Conservation (phyloP, 352 stramenopile species). For the Globisporangium acanthophoron region DNA sequence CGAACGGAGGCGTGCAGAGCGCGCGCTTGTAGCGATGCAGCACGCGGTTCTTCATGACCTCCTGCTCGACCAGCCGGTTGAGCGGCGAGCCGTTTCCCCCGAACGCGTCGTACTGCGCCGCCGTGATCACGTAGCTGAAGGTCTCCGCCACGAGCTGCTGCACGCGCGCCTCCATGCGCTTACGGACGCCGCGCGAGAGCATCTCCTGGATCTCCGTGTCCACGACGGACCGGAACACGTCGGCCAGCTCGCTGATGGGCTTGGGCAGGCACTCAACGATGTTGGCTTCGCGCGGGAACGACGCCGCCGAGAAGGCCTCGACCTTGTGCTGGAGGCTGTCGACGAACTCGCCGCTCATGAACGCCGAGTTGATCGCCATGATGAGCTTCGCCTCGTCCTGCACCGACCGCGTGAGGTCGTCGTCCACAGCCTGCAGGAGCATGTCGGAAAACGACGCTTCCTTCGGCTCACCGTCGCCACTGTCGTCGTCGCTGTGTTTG, state of each 20-base stretch:
- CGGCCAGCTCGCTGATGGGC: slow-evolving; percentile 56
- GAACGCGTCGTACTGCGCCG: slow-evolving; percentile 60
- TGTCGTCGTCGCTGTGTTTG: slow-evolving; percentile 5
- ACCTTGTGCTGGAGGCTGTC: slow-evolving; percentile 55
- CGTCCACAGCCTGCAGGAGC: slow-evolving; percentile 70
- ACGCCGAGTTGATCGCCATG: slow-evolving; percentile 86
- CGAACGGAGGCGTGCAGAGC: slow-evolving; percentile 56
- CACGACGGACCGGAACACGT: slow-evolving; percentile 69
- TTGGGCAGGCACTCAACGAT: slow-evolving; percentile 76
- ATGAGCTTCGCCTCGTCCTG: slow-evolving; percentile 77
- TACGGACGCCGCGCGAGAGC: slow-evolving; percentile 37
- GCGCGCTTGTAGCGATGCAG: slow-evolving; percentile 54
- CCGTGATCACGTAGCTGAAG: slow-evolving; percentile 61
- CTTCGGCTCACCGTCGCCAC: slow-evolving; percentile 15
- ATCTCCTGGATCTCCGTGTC: slow-evolving; percentile 68
- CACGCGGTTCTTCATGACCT: slow-evolving; percentile 63
- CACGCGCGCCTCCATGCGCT: slow-evolving; percentile 37
- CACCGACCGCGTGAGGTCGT: slow-evolving; percentile 52
- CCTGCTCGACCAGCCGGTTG: slow-evolving; percentile 51
- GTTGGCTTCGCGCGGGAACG: slow-evolving; percentile 46
- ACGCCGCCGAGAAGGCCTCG: slow-evolving; percentile 32
- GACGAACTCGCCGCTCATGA: slow-evolving; percentile 75
- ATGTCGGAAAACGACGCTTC: slow-evolving; percentile 76
- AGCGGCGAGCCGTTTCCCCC: slow-evolving; percentile 59
- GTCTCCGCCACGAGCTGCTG: slow-evolving; percentile 39